phyloP scores from a whole-genome alignment of 1,139 yeast genomes.

The Hansenula sp. region DNA sequence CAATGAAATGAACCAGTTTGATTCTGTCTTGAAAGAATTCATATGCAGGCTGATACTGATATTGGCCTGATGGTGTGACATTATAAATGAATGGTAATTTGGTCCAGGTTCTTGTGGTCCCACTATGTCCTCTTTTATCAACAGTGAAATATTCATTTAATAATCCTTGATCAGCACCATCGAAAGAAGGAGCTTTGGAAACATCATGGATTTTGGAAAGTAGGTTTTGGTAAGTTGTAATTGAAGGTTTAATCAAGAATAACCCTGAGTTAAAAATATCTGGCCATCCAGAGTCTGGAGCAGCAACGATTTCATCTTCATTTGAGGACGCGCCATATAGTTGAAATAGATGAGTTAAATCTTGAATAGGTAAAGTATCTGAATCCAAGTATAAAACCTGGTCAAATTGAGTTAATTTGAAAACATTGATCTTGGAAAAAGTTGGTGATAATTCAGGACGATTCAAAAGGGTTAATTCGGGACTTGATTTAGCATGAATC shows the following conservation, averaged over 20 bases:
- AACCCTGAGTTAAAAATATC: constrained; percentile 93
- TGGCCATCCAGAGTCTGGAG: constrained; percentile 97
- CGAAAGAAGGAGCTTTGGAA: constrained; percentile 52
- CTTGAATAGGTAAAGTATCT: constrained; percentile 66
- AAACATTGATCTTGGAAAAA: constrained; percentile 68
- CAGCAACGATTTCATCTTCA: constrained; percentile 51
- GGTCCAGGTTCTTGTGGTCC: constrained; percentile 42
- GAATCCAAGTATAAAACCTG: constrained; percentile 75
- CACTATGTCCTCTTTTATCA: constrained; percentile 5
- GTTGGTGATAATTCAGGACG: constrained; percentile 77
- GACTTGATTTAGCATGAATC: constrained; percentile 25
- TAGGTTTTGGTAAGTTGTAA: constrained; percentile 41
- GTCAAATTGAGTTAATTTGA: constrained; percentile 60
- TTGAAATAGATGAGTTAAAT: constrained; percentile 38
- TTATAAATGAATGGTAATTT: constrained; percentile 79
- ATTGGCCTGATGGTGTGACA: constrained; percentile 79
- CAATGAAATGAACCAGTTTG: constrained; percentile 76
- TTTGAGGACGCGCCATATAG: constrained; percentile 27
- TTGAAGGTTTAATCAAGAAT: constrained; percentile 60
- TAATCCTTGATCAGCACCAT: constrained; percentile 95
- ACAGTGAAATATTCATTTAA: constrained; percentile 73
- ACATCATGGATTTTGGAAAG: constrained; percentile 29
- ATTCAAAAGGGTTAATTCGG: constrained; percentile 43
- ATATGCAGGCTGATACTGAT: constrained; percentile 82
- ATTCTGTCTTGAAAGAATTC: constrained; percentile 52